Percentiles rank a stretch among this genome's conserved stretches.
Evolutionary conservation across 768 basidiomycete genomes (phyloP).

Genomic region (Imleria badia): DNA sequence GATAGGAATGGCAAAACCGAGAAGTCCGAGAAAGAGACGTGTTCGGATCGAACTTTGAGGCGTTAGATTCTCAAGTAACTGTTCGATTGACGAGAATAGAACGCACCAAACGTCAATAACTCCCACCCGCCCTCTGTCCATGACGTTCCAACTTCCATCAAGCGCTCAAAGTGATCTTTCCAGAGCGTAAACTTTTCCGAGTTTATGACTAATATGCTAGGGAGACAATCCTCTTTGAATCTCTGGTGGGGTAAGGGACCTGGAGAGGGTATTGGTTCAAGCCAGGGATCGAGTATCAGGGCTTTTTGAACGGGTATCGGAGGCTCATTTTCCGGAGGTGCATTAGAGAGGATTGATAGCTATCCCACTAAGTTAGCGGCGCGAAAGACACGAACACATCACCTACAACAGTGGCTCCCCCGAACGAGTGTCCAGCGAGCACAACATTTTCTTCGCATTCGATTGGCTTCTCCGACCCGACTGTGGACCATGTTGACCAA

Average conservation of each 20-base stretch:
- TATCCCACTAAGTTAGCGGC: conserved; percentile 20
- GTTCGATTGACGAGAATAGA: not conserved
- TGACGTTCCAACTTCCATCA: conserved; percentile 49
- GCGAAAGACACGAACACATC: not conserved
- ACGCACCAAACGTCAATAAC: conserved; percentile 50
- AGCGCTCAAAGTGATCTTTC: conserved; percentile 66
- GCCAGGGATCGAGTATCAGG: conserved; percentile 80
- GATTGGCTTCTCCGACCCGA: conserved; percentile 24
- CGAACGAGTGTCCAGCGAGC: conserved; percentile 57
- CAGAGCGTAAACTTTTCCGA: conserved; percentile 79
- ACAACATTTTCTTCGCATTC: conserved; percentile 36
- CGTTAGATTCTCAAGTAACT: not conserved
- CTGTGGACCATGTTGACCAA: conserved; percentile 43
- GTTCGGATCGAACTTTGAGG: conserved; percentile 22
- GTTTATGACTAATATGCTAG: conserved; percentile 64
- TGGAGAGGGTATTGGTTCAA: conserved; percentile 69
- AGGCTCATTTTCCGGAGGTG: conserved; percentile 40
- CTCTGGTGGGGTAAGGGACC: conserved; percentile 38
- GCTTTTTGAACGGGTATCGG: conserved; percentile 55
- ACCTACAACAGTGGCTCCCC: conserved; percentile 53
- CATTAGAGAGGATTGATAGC: conserved; percentile 57
- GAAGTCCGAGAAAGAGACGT: conserved; percentile 33
- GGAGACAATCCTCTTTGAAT: conserved; percentile 19
- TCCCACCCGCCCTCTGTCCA: conserved; percentile 52
- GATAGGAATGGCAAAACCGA: conserved; percentile 20